phyloP scores from a whole-genome alignment of 2,329 filamentous ascomycete species.

The Ophiostoma novo-ulmi region DNA sequence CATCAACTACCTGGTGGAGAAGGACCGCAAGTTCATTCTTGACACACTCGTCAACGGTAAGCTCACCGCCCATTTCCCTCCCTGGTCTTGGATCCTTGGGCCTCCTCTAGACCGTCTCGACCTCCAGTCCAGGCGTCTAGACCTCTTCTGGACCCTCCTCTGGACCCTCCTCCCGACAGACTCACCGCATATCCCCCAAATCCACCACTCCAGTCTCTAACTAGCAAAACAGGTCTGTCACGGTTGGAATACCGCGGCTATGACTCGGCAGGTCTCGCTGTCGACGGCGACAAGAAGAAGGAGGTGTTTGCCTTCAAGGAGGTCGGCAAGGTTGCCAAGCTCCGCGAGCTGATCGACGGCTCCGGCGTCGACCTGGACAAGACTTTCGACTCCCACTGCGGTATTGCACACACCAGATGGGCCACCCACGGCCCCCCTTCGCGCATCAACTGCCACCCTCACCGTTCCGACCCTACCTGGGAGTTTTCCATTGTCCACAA shows the following conservation, averaged over 20 bases:
- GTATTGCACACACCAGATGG: slow-evolving; percentile 98
- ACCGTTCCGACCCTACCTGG: slow-evolving; percentile 92
- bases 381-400: slow-evolving; percentile 95
- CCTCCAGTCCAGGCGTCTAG: too few species aligned
- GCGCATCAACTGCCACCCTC: slow-evolving; percentile 93
- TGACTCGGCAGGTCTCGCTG: slow-evolving; percentile 90
- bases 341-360: slow-evolving; percentile 86
- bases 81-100: not conserved
- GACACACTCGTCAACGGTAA: slow-evolving; percentile 93
- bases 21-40: slow-evolving; percentile 93
- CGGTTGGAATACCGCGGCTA: slow-evolving; percentile 98
- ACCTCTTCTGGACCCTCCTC: not conserved
- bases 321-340: slow-evolving; percentile 96
- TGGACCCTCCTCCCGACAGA: slow-evolving; percentile 33
- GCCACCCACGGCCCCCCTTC: slow-evolving; percentile 95
- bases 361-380: slow-evolving; percentile 80
- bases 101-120: too few species aligned
- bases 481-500: slow-evolving; percentile 98
- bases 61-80: slow-evolving; percentile 33
- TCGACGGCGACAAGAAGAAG: slow-evolving; percentile 98
- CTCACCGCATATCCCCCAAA: not conserved
- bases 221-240: slow-evolving; percentile 62
- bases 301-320: slow-evolving; percentile 98
- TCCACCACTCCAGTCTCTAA: too few species aligned
- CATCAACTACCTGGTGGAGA: slow-evolving; percentile 99